phyloP scores from a whole-genome alignment of 73 alveolate species.

The Uronychia setigera region DNA sequence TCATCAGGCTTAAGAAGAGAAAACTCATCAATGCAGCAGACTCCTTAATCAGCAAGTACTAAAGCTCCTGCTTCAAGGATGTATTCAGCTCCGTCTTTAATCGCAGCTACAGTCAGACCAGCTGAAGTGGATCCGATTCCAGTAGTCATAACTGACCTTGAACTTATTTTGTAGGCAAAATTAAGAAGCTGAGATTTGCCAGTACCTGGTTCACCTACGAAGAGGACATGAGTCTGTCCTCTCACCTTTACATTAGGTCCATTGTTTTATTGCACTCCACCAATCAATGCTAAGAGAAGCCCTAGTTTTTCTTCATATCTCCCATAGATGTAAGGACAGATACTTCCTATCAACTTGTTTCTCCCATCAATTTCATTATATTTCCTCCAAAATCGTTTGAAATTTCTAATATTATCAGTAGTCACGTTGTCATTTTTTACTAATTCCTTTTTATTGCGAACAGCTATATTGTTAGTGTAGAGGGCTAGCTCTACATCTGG shows the following conservation, averaged over 20 bases:
- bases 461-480: constrained; percentile 46
- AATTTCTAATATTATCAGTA: constrained; percentile 23
- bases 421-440: constrained; percentile 29
- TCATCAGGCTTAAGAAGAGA: constrained; percentile 67
- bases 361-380: constrained; percentile 42
- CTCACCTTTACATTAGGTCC: constrained; percentile 68
- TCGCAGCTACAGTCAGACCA: constrained; percentile 84
- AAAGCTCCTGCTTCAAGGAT: constrained; percentile 94
- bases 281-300: constrained; percentile 73
- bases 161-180: constrained; percentile 62
- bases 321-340: constrained; percentile 77
- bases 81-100: constrained; percentile 88
- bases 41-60: constrained; percentile 86
- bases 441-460: constrained; percentile 55
- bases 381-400: constrained; percentile 47
- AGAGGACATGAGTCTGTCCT: constrained; percentile 80
- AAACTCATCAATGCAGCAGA: constrained; percentile 96
- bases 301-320: constrained; percentile 78
- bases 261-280: constrained; percentile 70
- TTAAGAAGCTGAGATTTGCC: constrained; percentile 83
- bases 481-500: constrained; percentile 58
- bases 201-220: constrained; percentile 92
- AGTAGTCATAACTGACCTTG: constrained; percentile 77
- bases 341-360: constrained; percentile 50
- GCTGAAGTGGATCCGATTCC: constrained; percentile 91